These are phyloP conservation scores for Malassezia japonica DNA, from an alignment of 1,284 basidiomycete species.

Conservation along the genomic window DNA sequence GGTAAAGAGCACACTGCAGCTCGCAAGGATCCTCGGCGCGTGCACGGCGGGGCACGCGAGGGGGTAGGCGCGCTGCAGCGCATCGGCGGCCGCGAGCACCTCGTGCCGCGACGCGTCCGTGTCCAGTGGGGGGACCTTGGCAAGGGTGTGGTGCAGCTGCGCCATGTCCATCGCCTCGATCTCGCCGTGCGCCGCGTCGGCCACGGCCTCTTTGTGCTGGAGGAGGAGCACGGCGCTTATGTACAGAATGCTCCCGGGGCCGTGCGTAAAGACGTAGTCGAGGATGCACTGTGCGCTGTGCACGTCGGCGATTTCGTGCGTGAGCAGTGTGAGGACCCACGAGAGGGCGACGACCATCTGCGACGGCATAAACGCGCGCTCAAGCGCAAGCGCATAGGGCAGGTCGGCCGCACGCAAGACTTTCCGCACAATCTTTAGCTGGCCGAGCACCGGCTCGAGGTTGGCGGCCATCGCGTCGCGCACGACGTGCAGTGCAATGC, in stretches of 20 bases:
- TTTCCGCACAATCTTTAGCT: conserved; percentile 63
- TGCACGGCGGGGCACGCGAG: conserved; percentile 10
- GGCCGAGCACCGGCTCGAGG: conserved; percentile 72
- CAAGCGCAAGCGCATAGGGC: conserved; percentile 60
- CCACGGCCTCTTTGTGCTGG: conserved; percentile 9
- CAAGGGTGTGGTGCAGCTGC: conserved; percentile 25
- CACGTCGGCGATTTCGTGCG: conserved; percentile 68
- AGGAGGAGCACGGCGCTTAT: conserved; percentile 65
- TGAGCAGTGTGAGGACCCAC: conserved; percentile 78
- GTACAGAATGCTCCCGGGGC: conserved; percentile 71
- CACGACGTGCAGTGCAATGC: conserved; percentile 68
- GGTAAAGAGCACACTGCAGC: conserved; percentile 26
- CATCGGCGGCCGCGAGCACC: conserved; percentile 14
- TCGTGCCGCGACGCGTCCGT: background rate
- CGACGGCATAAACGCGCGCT: conserved; percentile 55
- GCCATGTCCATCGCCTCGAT: conserved; percentile 23
- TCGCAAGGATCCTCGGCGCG: conserved; percentile 22
- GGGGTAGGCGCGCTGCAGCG: conserved; percentile 14
- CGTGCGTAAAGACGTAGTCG: conserved; percentile 72
- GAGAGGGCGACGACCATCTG: conserved; percentile 70
- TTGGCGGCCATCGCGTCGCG: conserved; percentile 79
- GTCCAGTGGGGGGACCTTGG: conserved; percentile 6
- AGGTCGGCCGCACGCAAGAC: conserved; percentile 64
- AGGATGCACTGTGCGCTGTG: conserved; percentile 66
- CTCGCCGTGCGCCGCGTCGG: conserved; percentile 13